These are phyloP conservation scores for Cercophora newfieldiana DNA, from an alignment of 495 filamentous ascomycete species.

Conservation along the genomic window DNA sequence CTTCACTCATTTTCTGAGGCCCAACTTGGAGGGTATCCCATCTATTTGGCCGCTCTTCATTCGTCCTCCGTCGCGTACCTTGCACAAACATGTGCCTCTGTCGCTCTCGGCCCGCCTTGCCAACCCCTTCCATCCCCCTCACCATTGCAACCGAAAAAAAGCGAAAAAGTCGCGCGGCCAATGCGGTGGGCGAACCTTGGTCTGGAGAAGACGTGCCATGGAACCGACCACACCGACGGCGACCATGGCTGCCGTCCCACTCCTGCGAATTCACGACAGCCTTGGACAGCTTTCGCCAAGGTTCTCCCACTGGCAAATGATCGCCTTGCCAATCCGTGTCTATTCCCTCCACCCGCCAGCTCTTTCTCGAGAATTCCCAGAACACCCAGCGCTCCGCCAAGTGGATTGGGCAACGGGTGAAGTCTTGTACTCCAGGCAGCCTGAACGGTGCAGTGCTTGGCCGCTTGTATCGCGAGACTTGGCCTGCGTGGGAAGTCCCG, in stretches of 20 bases:
- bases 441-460: not conserved
- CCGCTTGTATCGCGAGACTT: not conserved
- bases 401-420: not conserved
- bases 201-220: not conserved
- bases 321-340: not conserved
- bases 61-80: slow-evolving; percentile 19
- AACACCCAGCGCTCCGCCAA: not conserved
- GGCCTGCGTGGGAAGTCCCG: not conserved
- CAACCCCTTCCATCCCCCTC: not conserved
- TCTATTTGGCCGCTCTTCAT: slow-evolving; percentile 17
- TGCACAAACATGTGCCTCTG: slow-evolving; percentile 22
- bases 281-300: slow-evolving; percentile 2
- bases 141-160: not conserved
- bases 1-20: not conserved
- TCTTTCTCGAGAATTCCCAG: not conserved
- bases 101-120: slow-evolving; percentile 2
- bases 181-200: slow-evolving; percentile 8
- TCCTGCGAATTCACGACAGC: slow-evolving; percentile 3
- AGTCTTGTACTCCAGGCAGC: not conserved
- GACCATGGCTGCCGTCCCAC: slow-evolving; percentile 2
- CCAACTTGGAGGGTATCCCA: slow-evolving; percentile 12
- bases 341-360: not conserved
- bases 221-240: slow-evolving; percentile 12
- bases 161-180: not conserved
- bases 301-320: not conserved